A percentile compares a stretch with the other conserved stretches of the same genome.
phyloP scores from a whole-genome alignment of 1,284 basidiomycete species.

The Fomes fomentarius region DNA sequence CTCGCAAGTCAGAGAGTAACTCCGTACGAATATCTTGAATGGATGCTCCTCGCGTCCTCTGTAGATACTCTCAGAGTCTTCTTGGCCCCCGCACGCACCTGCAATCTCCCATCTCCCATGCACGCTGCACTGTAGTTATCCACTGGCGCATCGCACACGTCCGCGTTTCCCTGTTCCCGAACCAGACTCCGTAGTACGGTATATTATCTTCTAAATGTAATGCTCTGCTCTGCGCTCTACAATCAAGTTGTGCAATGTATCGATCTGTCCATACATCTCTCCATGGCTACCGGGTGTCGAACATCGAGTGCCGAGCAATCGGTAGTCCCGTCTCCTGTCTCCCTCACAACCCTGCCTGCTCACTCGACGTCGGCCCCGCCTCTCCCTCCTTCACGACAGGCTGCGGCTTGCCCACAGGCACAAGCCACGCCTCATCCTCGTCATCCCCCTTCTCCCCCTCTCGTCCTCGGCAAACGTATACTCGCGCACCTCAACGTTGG shows the following conservation, averaged over 20 bases:
- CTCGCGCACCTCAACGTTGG: slow-evolving; percentile 36
- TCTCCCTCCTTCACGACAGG: slow-evolving; percentile 29
- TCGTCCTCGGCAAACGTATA: slow-evolving; percentile 33
- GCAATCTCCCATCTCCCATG: too few species aligned
- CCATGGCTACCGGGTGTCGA: too few species aligned
- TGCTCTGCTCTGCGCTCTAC: not conserved
- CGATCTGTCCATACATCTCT: not conserved
- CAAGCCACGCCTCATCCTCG: slow-evolving; percentile 31
- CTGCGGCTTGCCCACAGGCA: slow-evolving; percentile 20
- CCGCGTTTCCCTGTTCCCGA: too few species aligned
- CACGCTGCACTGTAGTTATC: too few species aligned
- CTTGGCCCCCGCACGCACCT: not conserved
- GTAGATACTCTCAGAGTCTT: slow-evolving; percentile 10
- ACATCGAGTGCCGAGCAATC: too few species aligned
- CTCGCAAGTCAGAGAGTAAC: not conserved
- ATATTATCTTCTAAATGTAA: slow-evolving; percentile 18
- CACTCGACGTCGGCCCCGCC: slow-evolving; percentile 31
- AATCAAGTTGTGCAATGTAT: not conserved
- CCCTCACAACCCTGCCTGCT: slow-evolving; percentile 1
- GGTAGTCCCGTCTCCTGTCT: too few species aligned
- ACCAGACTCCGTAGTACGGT: slow-evolving; percentile 2
- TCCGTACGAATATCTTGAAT: not conserved
- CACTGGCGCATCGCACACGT: too few species aligned
- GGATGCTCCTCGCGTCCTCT: slow-evolving; percentile 2
- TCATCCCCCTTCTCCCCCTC: slow-evolving; percentile 31